Conservation (phyloP, 257 asterid genomes). For the Solanum neorickii region DNA sequence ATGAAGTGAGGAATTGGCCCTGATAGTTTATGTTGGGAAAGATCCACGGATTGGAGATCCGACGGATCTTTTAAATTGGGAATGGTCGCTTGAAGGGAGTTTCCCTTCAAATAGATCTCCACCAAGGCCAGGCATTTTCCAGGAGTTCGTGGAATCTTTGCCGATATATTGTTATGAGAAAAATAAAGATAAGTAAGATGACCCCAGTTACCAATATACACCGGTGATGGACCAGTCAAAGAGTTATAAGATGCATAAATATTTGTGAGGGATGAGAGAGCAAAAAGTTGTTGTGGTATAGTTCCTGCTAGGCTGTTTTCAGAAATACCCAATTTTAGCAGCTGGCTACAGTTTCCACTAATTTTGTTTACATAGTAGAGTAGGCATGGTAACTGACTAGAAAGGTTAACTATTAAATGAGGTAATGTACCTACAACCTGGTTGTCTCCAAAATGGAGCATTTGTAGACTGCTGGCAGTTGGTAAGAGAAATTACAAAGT, state of each 20-base stretch:
- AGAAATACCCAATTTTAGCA: conserved; percentile 11
- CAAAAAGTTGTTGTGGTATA: conserved; percentile 22
- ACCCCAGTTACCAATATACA: conserved; percentile 19
- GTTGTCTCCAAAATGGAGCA: conserved; percentile 16
- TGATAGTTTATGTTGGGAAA: too few relatives aligned
- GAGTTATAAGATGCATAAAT: conserved; percentile 21
- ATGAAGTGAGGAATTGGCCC: too few relatives aligned
- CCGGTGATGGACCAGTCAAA: conserved; percentile 19
- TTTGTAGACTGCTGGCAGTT: conserved; percentile 25
- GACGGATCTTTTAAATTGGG: too few relatives aligned
- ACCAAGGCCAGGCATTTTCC: conserved; percentile 18
- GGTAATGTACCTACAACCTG: conserved; percentile 26
- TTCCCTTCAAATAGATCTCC: conserved; percentile 1
- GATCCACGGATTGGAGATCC: too few relatives aligned
- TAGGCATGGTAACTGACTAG: conserved; percentile 18
- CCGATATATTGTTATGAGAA: conserved; percentile 12
- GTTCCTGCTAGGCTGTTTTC: conserved; percentile 30
- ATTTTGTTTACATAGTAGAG: conserved; percentile 3
- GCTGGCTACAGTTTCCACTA: conserved; percentile 15
- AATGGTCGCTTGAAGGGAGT: too few relatives aligned
- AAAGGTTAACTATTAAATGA: conserved; percentile 13
- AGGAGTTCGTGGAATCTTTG: conserved; percentile 17
- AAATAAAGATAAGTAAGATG: conserved; percentile 13
- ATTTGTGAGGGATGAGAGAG: conserved; percentile 13
- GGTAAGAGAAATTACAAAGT: conserved; percentile 19